Evolutionary conservation across 352 stramenopile genomes (phyloP).

Genomic region (Aphanomyces euteiches): DNA sequence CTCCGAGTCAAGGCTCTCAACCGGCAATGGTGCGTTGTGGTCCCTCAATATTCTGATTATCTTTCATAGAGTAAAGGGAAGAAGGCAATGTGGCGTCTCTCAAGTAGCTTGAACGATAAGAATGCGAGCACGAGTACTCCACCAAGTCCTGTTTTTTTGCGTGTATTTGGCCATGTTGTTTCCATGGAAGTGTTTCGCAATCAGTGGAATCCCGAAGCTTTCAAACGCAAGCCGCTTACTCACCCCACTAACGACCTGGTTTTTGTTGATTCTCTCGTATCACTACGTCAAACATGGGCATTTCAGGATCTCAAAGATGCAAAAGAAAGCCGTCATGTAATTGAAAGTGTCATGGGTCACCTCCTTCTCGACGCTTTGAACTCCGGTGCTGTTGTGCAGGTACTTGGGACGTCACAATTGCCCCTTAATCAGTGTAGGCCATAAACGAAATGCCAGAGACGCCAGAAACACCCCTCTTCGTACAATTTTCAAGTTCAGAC

Average conservation of each 20-base stretch:
- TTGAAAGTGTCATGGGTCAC: conserved; percentile 41
- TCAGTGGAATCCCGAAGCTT: background rate
- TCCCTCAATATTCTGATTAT: background rate
- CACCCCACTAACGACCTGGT: conserved; percentile 32
- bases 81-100: background rate
- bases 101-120: background rate
- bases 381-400: conserved; percentile 47
- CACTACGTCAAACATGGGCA: conserved; percentile 1
- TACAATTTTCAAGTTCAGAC: conserved; percentile 24
- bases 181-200: conserved; percentile 19
- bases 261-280: conserved; percentile 27
- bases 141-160: conserved; percentile 10
- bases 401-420: conserved; percentile 34
- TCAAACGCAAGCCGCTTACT: background rate
- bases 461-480: conserved; percentile 19
- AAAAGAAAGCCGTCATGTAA: conserved; percentile 37
- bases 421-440: conserved; percentile 25
- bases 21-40: background rate
- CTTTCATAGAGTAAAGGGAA: background rate
- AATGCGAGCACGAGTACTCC: background rate
- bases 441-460: conserved; percentile 18
- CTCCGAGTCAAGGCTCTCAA: background rate
- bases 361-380: conserved; percentile 58
- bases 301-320: conserved; percentile 33
- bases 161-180: conserved; percentile 21